Base-by-base conservation (phyloP, 768 basidiomycete species). In the Hypholoma sublateritium region DNA sequence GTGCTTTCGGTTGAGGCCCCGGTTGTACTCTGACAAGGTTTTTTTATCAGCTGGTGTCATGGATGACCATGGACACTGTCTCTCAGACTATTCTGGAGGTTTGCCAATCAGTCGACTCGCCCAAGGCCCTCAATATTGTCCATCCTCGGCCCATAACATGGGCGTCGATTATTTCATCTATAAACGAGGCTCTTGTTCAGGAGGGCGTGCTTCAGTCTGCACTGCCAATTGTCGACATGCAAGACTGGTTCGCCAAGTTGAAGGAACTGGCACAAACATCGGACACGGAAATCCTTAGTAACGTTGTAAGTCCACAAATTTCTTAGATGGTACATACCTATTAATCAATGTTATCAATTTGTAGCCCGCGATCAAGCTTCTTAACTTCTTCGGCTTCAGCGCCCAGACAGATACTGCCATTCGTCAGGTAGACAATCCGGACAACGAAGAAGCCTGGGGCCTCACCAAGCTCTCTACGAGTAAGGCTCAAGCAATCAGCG, bases 131-230 rank as follows among this genome's bases (percentile, higher is more conserved):
- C 16, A 41, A 41, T 13, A 41, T 41, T 41, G 65, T 70, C 2
- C 72, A 76, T 46, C 71, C 73, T 0, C 48, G 62, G 17, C 69
- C 72, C 0, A 55, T 67, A 1, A 34, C 55, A n/a, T 74, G 69
- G 67, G 62, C 64, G 8, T 28, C 45, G 6, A 55, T 70, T 14
- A 63, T 72, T 22, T 21, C 34, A 9, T 42, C 55, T 16, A 55
- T 71, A 19, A 55, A 49, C 11, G 47, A 53, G 3, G 61, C 57
- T 6, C 50, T 62, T 1, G 52, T 44, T 4, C 4, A 32, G 6
- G 55, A 56, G 24, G 43, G 39, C 5, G 24, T 22, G 1, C 22
- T 39, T 14, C 9, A 13, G 12, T 37, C 55, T 0, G 17, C 25
- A 1, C 36, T 59, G 0, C 61, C 55, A 7, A 44, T 55, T 17